A percentile compares a stretch with the other conserved stretches of the same genome.
These are phyloP conservation scores for Tolypocladium tundrense DNA, from an alignment of 2,329 filamentous ascomycete species.

Conservation along the genomic window DNA sequence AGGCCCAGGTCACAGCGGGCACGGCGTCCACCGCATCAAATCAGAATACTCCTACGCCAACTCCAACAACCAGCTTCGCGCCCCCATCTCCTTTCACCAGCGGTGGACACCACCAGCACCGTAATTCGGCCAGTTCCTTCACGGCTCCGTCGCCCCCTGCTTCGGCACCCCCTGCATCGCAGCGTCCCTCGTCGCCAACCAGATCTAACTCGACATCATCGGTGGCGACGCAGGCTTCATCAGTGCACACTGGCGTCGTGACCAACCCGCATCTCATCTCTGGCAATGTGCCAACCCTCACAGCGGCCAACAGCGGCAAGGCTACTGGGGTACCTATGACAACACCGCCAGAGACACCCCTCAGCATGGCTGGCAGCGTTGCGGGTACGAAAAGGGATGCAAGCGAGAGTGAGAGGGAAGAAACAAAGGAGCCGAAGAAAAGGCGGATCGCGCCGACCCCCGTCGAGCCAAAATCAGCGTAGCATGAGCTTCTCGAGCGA, in stretches of 20 bases:
- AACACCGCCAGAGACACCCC: conserved; percentile 84
- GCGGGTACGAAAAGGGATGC: conserved; percentile 46
- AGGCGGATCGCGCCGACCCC: conserved; percentile 60
- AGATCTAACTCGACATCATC: conserved; percentile 82
- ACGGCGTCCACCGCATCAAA: conserved; percentile 37
- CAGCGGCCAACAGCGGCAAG: conserved; percentile 60
- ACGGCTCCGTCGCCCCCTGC: conserved; percentile 45
- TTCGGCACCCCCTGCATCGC: conserved; percentile 47
- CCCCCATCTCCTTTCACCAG: conserved; percentile 48
- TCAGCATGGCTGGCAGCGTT: conserved; percentile 21
- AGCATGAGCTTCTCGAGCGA: not conserved
- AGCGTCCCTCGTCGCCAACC: conserved; percentile 66
- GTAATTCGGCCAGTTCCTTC: conserved; percentile 47
- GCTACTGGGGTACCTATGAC: conserved; percentile 61
- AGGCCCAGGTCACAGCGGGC: conserved; percentile 28
- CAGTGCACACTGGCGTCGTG: conserved; percentile 41
- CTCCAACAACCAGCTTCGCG: conserved; percentile 54
- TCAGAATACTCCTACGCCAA: conserved; percentile 60
- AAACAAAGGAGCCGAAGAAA: conserved; percentile 51
- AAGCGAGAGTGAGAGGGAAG: conserved; percentile 43
- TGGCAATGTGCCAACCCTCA: conserved; percentile 65
- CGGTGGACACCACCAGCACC: conserved; percentile 41
- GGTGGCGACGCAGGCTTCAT: conserved; percentile 54
- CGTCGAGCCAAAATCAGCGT: conserved; percentile 25
- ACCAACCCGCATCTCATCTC: conserved; percentile 73